phyloP scores from a whole-genome alignment of 108 stramenopile species.

The Fistulifera pelliculosa region DNA sequence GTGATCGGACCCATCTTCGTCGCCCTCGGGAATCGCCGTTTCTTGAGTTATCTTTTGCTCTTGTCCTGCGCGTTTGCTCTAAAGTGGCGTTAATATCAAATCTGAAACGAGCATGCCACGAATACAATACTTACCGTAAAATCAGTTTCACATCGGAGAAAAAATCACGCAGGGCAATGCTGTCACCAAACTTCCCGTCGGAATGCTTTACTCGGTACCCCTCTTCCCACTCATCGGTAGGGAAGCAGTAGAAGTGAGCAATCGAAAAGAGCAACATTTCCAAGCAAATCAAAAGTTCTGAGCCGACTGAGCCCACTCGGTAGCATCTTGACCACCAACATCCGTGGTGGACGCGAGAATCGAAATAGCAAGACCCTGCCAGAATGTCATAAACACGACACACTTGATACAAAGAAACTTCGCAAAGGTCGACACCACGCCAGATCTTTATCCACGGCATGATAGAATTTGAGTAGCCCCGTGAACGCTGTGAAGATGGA shows the following conservation, averaged over 20 bases:
- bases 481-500: conserved; percentile 81
- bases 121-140: conserved; percentile 4
- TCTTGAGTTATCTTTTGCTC: conserved; percentile 9
- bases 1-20: conserved; percentile 12
- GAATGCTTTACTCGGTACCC: conserved; percentile 57
- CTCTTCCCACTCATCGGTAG: conserved; percentile 85
- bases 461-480: conserved; percentile 88
- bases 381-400: conserved; percentile 89
- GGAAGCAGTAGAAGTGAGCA: conserved; percentile 91
- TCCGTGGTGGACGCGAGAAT: conserved; percentile 64
- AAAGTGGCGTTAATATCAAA: too few relatives aligned
- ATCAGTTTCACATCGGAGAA: conserved; percentile 69
- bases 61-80: conserved; percentile 15
- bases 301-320: conserved; percentile 63
- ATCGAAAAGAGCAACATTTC: conserved; percentile 89
- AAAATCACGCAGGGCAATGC: conserved; percentile 79
- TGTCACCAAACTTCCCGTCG: conserved; percentile 70
- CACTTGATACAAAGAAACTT: conserved; percentile 74
- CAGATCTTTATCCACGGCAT: conserved; percentile 80
- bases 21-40: conserved; percentile 22
- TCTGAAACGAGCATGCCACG: too few relatives aligned
- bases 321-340: conserved; percentile 38
- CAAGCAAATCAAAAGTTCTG: conserved; percentile 92
- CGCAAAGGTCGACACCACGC: conserved; percentile 84
- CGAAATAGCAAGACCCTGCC: conserved; percentile 78